Base-by-base conservation (phyloP, 1,284 basidiomycete genomes). In the Malassezia furfur region DNA sequence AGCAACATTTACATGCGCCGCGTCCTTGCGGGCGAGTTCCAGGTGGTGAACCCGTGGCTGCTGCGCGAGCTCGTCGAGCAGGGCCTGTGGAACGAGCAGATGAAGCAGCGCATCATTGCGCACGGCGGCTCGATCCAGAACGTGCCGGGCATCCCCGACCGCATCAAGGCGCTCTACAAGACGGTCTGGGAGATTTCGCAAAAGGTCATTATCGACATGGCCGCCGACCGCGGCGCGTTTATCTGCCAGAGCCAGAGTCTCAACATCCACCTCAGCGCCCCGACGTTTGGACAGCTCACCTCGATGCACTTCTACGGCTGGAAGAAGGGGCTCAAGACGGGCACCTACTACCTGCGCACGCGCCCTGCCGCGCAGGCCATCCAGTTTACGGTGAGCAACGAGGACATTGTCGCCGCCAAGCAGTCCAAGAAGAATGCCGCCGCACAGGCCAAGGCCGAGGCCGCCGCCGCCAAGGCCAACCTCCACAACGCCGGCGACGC, bases 261-360 rank as follows among this genome's bases (percentile, higher is more conserved):
- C 74, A 98, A 98, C 77, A 84, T 99, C 56, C 93, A 98, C 77
- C 78, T 99, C 43, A 84, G 88, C 70, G 82, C 87, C 51, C 94
- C 94, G 45, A 91, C 90, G 10, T 82, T 87, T 65, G 89, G 88
- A 17, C 94, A 99, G 77, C 80, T 99, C 54, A 69, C 69, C 17
- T 68, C 87, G 66, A 98, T 96, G 93, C 94, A 98, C 80, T 99
- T 98, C 79, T 96, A 98, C 77, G 94, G 91, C 22, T 98, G 93
- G 94, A 94, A 94, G 83, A 89, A 89, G 78, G 94, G 94, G 28
- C 79, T 99, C 73, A 99, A 99, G 84, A 98, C 94, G 0, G 94
- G 72, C 40, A 65, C 66, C 35, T 79, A 81, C 79, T 96, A 98
- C 78, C 82, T 99, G 49, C 85, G 94, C 54, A 96, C 94, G 40